phyloP scores from a whole-genome alignment of 371 early-diverging fungal species.

The Apophysomyces variabilis region DNA sequence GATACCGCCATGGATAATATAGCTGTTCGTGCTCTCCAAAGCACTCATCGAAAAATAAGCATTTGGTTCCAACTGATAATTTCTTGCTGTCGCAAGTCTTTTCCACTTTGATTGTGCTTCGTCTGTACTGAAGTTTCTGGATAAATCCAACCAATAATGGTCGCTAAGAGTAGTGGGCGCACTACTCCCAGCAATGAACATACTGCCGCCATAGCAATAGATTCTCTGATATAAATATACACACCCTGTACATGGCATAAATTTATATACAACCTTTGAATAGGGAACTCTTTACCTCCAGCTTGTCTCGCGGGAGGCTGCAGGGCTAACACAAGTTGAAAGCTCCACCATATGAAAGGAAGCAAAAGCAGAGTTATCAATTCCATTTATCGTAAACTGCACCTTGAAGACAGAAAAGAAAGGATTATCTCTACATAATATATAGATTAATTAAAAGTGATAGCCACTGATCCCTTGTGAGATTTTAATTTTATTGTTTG shows the following conservation, averaged over 20 bases:
- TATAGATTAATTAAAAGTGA: no score
- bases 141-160: conserved; percentile 4
- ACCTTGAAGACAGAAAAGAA: background rate
- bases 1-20: conserved; percentile 17
- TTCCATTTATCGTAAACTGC: background rate
- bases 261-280: background rate
- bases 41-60: conserved; percentile 19
- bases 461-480: background rate
- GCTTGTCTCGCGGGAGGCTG: background rate
- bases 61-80: conserved; percentile 16
- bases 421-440: no score
- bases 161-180: background rate
- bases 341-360: background rate
- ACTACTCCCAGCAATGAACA: background rate
- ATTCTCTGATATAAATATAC: background rate
- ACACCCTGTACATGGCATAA: background rate
- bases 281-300: background rate
- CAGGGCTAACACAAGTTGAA: background rate
- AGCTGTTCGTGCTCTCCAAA: conserved; percentile 2
- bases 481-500: conserved; percentile 11
- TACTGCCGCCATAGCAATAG: conserved; percentile 3
- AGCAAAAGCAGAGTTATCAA: background rate
- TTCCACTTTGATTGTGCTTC: background rate
- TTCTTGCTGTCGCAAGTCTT: background rate
- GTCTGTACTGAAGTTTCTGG: background rate